phyloP scores from a whole-genome alignment of 164 flowering plant species.

The Taxillus chinensis region DNA sequence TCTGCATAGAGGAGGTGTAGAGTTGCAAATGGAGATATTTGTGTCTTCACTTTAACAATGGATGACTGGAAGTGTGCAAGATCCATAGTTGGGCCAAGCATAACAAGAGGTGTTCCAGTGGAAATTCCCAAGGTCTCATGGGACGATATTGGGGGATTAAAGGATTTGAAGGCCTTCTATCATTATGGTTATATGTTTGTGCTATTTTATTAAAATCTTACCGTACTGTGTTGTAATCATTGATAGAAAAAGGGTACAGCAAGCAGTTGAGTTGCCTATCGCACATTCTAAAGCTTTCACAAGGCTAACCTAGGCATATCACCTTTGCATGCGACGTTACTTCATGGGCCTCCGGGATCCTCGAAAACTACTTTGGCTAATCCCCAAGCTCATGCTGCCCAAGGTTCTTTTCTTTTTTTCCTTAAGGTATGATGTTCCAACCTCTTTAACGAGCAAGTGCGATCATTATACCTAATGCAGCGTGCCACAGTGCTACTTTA shows the following conservation, averaged over 20 bases:
- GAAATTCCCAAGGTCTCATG: constrained; percentile 85
- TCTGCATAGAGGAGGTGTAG: constrained; percentile 39
- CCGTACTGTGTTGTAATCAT: neutral
- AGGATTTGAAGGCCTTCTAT: constrained; percentile 65
- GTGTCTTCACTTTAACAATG: constrained; percentile 22
- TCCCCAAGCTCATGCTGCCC: constrained; percentile 95
- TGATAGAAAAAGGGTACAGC: constrained; percentile 74
- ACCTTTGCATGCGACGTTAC: constrained; percentile 76
- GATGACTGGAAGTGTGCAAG: constrained; percentile 77
- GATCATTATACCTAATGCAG: too few species aligned
- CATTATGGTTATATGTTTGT: neutral
- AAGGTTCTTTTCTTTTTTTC: constrained; percentile 86
- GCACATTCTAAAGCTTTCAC: constrained; percentile 65
- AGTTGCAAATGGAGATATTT: constrained; percentile 18
- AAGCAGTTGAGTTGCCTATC: constrained; percentile 97
- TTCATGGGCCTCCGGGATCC: constrained; percentile 99
- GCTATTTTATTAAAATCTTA: neutral
- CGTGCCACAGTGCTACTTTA: too few species aligned
- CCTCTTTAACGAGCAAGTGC: neutral
- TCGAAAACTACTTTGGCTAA: constrained; percentile 95
- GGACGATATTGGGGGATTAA: constrained; percentile 92
- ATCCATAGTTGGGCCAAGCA: constrained; percentile 80
- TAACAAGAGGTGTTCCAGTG: constrained; percentile 83
- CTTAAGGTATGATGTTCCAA: constrained; percentile 43
- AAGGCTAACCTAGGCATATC: constrained; percentile 73